Percentiles rank a stretch among this genome's conserved stretches.
These are phyloP conservation scores for Sclerotinia minor DNA, from an alignment of 2,329 filamentous ascomycete genomes.

Conservation along the genomic window DNA sequence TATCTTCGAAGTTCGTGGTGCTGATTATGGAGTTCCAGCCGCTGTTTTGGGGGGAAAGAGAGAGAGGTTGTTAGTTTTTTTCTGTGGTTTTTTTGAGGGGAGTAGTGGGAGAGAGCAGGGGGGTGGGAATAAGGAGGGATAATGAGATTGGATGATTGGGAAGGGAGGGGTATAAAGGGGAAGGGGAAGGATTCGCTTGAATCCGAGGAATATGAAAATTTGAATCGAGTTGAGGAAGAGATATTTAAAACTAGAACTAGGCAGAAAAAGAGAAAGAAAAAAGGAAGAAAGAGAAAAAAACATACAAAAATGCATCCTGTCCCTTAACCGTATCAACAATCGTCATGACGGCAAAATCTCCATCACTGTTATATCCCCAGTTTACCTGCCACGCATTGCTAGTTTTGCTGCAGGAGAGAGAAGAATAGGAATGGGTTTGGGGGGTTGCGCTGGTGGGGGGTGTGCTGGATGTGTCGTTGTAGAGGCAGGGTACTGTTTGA, in stretches of 20 bases:
- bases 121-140: too few relatives aligned
- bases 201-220: too few relatives aligned
- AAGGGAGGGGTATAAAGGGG: too few relatives aligned
- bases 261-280: too few relatives aligned
- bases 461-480: background rate
- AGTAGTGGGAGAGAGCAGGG: too few relatives aligned
- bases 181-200: background rate
- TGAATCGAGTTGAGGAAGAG: too few relatives aligned
- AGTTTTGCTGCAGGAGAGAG: background rate
- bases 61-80: background rate
- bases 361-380: constrained; percentile 27
- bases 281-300: background rate
- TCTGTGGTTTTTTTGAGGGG: background rate
- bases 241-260: too few relatives aligned
- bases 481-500: background rate
- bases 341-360: constrained; percentile 29
- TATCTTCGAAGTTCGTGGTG: constrained; percentile 12
- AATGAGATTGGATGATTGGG: too few relatives aligned
- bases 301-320: constrained; percentile 27
- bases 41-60: background rate
- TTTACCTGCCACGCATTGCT: constrained; percentile 22
- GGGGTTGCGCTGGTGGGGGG: background rate
- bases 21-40: constrained; percentile 26
- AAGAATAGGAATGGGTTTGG: constrained; percentile 5
- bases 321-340: constrained; percentile 17